Evolutionary conservation across 495 filamentous ascomycete species (phyloP).

Genomic region (Saxophila tyrrhenica): DNA sequence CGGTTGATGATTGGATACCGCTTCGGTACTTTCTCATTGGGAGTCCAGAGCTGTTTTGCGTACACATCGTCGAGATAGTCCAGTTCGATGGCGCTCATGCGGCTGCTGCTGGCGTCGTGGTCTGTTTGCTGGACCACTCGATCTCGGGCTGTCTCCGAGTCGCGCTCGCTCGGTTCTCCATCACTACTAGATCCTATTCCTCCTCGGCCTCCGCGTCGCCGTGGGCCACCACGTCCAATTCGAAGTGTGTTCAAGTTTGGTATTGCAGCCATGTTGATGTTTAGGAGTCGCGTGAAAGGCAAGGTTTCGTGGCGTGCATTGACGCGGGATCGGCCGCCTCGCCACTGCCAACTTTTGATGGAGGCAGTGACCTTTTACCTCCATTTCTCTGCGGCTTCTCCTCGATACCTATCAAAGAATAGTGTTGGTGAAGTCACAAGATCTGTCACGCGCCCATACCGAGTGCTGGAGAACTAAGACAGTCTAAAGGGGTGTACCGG

Average conservation of each 20-base stretch:
- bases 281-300: neutral
- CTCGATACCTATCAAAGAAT: too few relatives aligned
- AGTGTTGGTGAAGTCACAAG: too few relatives aligned
- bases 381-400: too few relatives aligned
- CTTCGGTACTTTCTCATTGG: conserved; percentile 28
- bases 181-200: neutral
- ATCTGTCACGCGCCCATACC: too few relatives aligned
- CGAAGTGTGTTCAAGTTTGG: conserved; percentile 16
- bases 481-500: too few relatives aligned
- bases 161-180: neutral
- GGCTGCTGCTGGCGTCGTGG: conserved; percentile 77
- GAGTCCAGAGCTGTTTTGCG: conserved; percentile 50
- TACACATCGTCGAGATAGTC: conserved; percentile 80
- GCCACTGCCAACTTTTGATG: too few relatives aligned
- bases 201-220: conserved; percentile 3
- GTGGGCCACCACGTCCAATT: conserved; percentile 6
- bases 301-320: neutral
- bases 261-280: conserved; percentile 11
- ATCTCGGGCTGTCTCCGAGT: conserved; percentile 30
- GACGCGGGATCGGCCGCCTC: neutral
- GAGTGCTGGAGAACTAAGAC: too few relatives aligned
- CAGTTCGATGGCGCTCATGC: conserved; percentile 76
- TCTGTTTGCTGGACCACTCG: conserved; percentile 76
- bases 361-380: too few relatives aligned
- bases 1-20: conserved; percentile 86